Conservation (phyloP, 805 yeast genomes). For the Barnettozyma siamensis region DNA sequence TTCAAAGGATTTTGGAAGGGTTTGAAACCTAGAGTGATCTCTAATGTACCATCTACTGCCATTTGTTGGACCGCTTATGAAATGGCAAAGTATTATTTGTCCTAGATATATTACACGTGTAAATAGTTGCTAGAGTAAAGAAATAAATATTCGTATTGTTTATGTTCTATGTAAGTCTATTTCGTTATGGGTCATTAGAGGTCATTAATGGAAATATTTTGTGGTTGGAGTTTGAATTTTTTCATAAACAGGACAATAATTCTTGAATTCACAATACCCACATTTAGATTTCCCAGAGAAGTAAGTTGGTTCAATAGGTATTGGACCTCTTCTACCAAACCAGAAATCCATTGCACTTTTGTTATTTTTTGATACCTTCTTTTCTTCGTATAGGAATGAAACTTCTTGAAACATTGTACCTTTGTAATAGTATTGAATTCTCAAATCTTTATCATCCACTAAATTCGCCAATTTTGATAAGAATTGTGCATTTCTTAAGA, state of each 20-base stretch:
- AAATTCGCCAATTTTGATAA: constrained; percentile 30
- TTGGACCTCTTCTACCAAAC: constrained; percentile 52
- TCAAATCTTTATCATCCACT: constrained; percentile 29
- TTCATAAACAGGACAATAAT: constrained; percentile 32
- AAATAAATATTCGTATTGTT: constrained; percentile 13
- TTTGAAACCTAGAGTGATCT: constrained; percentile 80
- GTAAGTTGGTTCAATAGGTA: constrained; percentile 31
- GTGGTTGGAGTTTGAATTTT: too few relatives aligned
- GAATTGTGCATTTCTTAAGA: constrained; percentile 48
- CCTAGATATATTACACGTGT: constrained; percentile 1
- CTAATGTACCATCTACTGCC: constrained; percentile 93
- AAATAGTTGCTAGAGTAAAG: background rate
- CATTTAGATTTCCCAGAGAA: constrained; percentile 39
- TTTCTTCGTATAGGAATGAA: constrained; percentile 32
- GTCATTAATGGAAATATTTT: too few relatives aligned
- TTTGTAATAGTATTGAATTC: constrained; percentile 50
- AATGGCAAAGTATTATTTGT: constrained; percentile 68
- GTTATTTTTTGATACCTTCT: constrained; percentile 27
- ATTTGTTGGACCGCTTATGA: constrained; percentile 98
- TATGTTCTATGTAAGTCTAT: too few relatives aligned
- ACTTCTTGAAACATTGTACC: constrained; percentile 37
- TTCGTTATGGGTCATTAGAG: too few relatives aligned
- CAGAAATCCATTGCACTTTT: constrained; percentile 41
- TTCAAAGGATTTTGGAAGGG: constrained; percentile 72
- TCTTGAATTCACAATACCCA: constrained; percentile 46